phyloP scores from a whole-genome alignment of 805 yeast species.

The Metschnikowia vanudenii region DNA sequence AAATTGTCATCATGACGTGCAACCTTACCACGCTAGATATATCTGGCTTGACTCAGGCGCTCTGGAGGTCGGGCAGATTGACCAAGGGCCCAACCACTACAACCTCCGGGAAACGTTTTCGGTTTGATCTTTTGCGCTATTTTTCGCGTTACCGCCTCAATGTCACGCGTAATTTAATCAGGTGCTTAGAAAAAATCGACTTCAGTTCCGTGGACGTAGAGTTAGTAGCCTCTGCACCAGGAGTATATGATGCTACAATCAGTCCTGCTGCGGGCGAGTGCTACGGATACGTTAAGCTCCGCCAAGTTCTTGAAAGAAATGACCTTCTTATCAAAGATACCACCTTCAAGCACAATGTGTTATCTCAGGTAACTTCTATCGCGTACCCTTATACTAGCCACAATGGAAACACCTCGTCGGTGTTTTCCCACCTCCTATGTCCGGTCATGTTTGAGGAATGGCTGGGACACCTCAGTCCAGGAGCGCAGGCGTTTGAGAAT shows the following conservation, averaged over 20 bases:
- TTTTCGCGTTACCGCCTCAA: slow-evolving; percentile 41
- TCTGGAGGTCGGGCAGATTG: slow-evolving; percentile 58
- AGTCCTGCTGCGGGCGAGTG: slow-evolving; percentile 20
- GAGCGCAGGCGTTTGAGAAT: slow-evolving; percentile 18
- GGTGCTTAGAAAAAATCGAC: slow-evolving; percentile 34
- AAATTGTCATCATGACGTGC: slow-evolving; percentile 57
- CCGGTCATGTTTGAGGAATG: slow-evolving; percentile 40
- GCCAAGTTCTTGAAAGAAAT: slow-evolving; percentile 38
- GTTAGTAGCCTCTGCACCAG: slow-evolving; percentile 57
- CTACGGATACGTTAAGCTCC: slow-evolving; percentile 50
- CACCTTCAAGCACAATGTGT: slow-evolving; percentile 25
- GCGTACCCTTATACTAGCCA: slow-evolving; percentile 41
- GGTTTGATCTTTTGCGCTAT: slow-evolving; percentile 45
- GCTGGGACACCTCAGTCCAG: slow-evolving; percentile 28
- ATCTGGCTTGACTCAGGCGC: slow-evolving; percentile 58
- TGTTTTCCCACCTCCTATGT: slow-evolving; percentile 48
- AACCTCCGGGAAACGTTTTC: slow-evolving; percentile 31
- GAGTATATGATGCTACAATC: slow-evolving; percentile 25
- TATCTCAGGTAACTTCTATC: slow-evolving; percentile 50
- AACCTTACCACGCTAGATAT: slow-evolving; percentile 58
- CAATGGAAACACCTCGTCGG: slow-evolving; percentile 32
- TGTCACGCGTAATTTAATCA: slow-evolving; percentile 27
- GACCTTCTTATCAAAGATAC: slow-evolving; percentile 26
- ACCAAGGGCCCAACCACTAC: slow-evolving; percentile 13
- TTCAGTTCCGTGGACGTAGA: slow-evolving; percentile 50